Base-by-base conservation (phyloP, 306 rosid genomes). In the Macrotyloma uniflorum region DNA sequence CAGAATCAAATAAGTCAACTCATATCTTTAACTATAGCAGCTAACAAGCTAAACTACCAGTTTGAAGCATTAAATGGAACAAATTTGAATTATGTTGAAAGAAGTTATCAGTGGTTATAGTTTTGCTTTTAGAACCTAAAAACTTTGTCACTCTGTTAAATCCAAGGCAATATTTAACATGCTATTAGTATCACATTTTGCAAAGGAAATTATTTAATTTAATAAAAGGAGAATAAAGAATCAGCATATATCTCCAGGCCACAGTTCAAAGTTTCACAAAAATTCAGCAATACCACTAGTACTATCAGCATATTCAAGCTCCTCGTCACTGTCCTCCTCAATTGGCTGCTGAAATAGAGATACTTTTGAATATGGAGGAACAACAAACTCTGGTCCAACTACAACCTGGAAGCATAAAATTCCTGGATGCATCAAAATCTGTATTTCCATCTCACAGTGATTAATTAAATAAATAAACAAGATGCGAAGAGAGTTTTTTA, bases 251-350 rank as follows among this genome's bases (percentile, higher is more conserved):
- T 40, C n/a, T 26, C 42, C 11, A n/a, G 45, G 57, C 58, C 26
- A 35, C 8, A 69, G 42, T 68, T 40, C 70, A 38, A 83, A 70
- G 68, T 67, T 88, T 85, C 82, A 36, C 65, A 77, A 79, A 46
- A 75, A 64, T n/a, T 89, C 84, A 49, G 72, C 84, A 83, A 82
- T 82, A 80, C 97, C 98, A 66, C 87, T 85, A 85, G 91, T 86
- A 86, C 88, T 89, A 78, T 93, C 98, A 30, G 97, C 99, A 85
- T 96, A 90, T 84, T 93, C 99, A 24, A 96, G 94, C 93, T 96
- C 98, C 81, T 96, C 99, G 18, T 96, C 99, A 55, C 99, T 96
- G 65, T 96, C 98, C 89, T 87, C 97, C 85, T 88, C 90, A 51
- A 82, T 83, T 33, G 99, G 99, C 76, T 91, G 98, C 83, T 85